Conservation (phyloP, 169 alveolate species). For the Perkinsus chesapeaki region DNA sequence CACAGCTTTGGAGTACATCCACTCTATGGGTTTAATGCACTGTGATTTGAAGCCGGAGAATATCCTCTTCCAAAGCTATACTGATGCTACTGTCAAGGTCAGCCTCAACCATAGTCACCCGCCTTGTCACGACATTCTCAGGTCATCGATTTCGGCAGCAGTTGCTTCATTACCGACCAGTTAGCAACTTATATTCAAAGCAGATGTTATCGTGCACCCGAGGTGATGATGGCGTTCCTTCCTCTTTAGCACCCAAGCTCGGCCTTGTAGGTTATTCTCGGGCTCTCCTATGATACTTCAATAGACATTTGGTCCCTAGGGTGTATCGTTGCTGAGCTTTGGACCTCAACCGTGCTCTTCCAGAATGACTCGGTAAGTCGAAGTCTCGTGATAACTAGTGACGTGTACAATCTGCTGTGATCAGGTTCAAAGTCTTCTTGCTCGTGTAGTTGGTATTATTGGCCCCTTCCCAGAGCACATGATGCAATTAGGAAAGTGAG, state of each 20-base stretch:
- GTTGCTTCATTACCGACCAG: conserved; percentile 85
- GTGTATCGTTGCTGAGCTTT: conserved; percentile 91
- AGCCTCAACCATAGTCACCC: neutral
- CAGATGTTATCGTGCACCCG: conserved; percentile 96
- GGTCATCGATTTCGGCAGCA: conserved; percentile 93
- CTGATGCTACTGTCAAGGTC: neutral
- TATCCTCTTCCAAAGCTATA: conserved; percentile 61
- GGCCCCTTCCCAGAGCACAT: conserved; percentile 77
- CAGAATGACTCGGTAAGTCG: conserved; percentile 62
- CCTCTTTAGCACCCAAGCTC: neutral
- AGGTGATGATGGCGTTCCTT: conserved; percentile 43
- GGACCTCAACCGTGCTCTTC: conserved; percentile 72
- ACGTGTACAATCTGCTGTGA: neutral
- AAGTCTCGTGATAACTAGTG: no score
- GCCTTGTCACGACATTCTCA: conserved; percentile 30
- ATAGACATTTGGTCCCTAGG: conserved; percentile 98
- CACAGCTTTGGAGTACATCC: conserved; percentile 58
- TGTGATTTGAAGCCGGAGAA: conserved; percentile 93
- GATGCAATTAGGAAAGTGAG: conserved; percentile 74
- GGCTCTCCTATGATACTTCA: conserved; percentile 91
- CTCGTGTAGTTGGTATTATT: conserved; percentile 74
- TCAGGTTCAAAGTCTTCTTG: conserved; percentile 50
- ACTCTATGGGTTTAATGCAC: conserved; percentile 67
- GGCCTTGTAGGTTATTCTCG: conserved; percentile 59
- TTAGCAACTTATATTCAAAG: conserved; percentile 88